These are phyloP conservation scores for Hyphopichia wangnamkhiaoensis DNA, from an alignment of 1,139 yeast species.

Conservation along the genomic window DNA sequence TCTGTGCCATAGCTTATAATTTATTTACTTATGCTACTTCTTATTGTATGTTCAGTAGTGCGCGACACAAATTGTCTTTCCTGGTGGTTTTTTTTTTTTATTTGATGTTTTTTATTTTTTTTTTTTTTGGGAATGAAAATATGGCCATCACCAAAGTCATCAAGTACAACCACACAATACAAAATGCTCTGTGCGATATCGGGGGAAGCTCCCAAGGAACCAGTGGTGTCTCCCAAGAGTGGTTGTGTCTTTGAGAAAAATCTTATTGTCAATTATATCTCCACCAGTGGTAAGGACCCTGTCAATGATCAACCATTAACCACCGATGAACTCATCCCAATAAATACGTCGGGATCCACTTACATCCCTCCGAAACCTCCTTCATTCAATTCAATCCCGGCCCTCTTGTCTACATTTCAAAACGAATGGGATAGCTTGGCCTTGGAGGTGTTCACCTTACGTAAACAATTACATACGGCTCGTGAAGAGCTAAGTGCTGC, in stretches of 20 bases:
- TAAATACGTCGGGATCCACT: constrained; percentile 26
- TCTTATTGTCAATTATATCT: constrained; percentile 61
- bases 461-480: constrained; percentile 68
- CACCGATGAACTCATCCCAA: constrained; percentile 57
- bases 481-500: constrained; percentile 76
- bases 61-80: too few relatives aligned
- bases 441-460: constrained; percentile 72
- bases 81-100: background rate
- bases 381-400: constrained; percentile 70
- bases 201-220: constrained; percentile 65
- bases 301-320: constrained; percentile 62
- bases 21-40: background rate
- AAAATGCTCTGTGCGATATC: constrained; percentile 38
- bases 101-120: background rate
- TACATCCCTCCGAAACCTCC: constrained; percentile 51
- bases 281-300: constrained; percentile 75
- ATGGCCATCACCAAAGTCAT: background rate
- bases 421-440: constrained; percentile 91
- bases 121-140: background rate
- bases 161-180: constrained; percentile 1
- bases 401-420: constrained; percentile 71
- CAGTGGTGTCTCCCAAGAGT: constrained; percentile 78
- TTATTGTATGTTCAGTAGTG: too few relatives aligned
- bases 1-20: constrained; percentile 1
- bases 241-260: constrained; percentile 70